Base-by-base conservation (phyloP, 768 basidiomycete species). In the Naganishia vishniacii region DNA sequence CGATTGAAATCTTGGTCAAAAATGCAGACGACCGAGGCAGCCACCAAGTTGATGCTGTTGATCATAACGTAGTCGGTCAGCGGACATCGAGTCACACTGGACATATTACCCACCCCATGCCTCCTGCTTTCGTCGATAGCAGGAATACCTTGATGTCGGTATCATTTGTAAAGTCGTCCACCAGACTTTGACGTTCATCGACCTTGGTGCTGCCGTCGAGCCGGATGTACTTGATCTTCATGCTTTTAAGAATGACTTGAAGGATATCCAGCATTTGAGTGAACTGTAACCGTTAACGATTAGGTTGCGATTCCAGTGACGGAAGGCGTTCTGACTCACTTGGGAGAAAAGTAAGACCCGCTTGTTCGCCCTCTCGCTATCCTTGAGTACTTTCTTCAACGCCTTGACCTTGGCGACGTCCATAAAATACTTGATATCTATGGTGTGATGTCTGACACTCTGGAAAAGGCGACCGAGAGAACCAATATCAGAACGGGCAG, bases 1-100 rank as follows among this genome's bases (percentile, higher is more conserved):
- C 61, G 77, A 75, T 98, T 98, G 79, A 97, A 99, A 75, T 98
- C 94, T 73, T 94, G 92, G 74, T 99, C 94, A 73, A 92, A 95
- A 64, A 75, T 88, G 71, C 98, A 88, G 44, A 99, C 94, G 41
- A 92, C 91, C 47, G 89, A 92, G 0, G 94, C 93, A 1, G 92
- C 91, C 1, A 90, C 94, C 68, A 99, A 78, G 75, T 99, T 99
- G 75, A 99, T 93, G 5, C 94, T 93, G 51, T 28, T n/a, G 15
- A 34, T 15, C 1, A 46, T 59, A 46, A 3, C 13, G 42, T 15
- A 18, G n/a, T 9, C 20, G 20, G 31, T 58, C 28, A 59, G 32
- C 44, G n/a, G 44, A 3, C 28, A n/a, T 20, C 20, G 15, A 28
- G 4, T 6, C 47, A 29, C 13, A 25, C 7, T 29, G 15, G 12